These are phyloP conservation scores for Hawksworthiomyces lignivorus DNA, from an alignment of 2,329 filamentous ascomycete genomes.

Conservation along the genomic window DNA sequence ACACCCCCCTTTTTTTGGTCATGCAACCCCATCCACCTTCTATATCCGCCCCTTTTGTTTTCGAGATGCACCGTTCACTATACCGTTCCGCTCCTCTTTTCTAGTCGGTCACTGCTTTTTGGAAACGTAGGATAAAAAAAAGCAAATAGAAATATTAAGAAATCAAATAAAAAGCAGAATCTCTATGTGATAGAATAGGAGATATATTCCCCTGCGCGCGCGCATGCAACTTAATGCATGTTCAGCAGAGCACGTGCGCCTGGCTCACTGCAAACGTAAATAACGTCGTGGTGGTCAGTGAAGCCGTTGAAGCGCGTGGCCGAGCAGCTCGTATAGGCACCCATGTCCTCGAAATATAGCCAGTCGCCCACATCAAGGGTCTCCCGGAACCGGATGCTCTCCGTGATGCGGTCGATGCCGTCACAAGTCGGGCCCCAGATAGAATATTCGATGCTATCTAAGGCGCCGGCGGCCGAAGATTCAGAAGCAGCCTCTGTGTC, in stretches of 20 bases:
- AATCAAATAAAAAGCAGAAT: no score
- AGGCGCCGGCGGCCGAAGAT: constrained; percentile 17
- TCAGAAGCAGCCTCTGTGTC: constrained; percentile 33
- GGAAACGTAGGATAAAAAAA: no score
- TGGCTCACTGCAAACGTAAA: constrained; percentile 91
- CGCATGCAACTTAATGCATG: constrained; percentile 2
- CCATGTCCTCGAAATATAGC: constrained; percentile 99
- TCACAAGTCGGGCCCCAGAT: constrained; percentile 98
- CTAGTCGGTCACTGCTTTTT: no score
- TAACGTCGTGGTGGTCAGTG: constrained; percentile 80
- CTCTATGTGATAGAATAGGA: no score
- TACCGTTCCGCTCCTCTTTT: no score
- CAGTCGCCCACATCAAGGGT: constrained; percentile 89
- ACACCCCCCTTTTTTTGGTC: no score
- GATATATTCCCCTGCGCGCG: no score
- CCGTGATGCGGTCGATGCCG: constrained; percentile 89
- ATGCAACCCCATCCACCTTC: no score
- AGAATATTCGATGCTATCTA: constrained; percentile 67
- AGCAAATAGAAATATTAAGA: no score
- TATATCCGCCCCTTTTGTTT: no score
- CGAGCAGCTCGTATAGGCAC: constrained; percentile 96
- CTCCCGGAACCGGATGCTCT: constrained; percentile 68
- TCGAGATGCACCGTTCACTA: no score
- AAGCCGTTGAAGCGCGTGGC: constrained; percentile 98
- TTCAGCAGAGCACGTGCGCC: constrained; percentile 69